Conservation (phyloP, 1,284 basidiomycete genomes). For the Athelia psychrophila region DNA sequence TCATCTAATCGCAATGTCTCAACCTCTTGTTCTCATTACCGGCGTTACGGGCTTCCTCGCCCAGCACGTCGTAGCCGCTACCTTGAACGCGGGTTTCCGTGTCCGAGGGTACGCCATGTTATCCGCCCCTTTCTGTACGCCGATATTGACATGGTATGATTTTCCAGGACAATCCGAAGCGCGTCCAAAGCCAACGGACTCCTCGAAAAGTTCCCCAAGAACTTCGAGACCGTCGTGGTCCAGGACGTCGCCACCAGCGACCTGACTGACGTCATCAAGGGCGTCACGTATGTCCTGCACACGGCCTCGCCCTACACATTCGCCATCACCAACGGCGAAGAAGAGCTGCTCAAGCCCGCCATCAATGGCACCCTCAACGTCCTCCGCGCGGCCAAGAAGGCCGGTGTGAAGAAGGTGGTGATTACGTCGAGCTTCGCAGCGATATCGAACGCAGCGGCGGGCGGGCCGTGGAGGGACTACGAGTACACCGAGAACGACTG, state of each 20-base stretch:
- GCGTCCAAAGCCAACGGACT: not conserved
- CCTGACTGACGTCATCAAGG: not conserved
- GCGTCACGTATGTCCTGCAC: not conserved
- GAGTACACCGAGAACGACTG: not conserved
- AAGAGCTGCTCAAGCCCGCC: not conserved
- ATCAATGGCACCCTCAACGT: slow-evolving; percentile 1
- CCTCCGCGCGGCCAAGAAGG: not conserved
- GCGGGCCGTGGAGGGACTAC: not conserved
- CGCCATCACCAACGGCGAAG: not conserved
- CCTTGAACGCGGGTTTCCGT: slow-evolving; percentile 2
- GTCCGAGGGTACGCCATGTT: slow-evolving; percentile 2
- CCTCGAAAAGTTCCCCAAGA: not conserved
- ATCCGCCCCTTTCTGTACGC: not conserved
- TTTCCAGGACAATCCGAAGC: not conserved
- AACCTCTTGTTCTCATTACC: slow-evolving; percentile 1
- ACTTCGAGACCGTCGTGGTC: not conserved
- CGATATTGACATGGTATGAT: not conserved
- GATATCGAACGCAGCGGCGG: not conserved
- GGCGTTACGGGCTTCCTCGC: slow-evolving; percentile 3
- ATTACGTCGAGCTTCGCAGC: not conserved
- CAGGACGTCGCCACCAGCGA: not conserved
- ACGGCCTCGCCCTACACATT: not conserved
- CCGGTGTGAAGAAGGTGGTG: not conserved
- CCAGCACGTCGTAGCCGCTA: not conserved
- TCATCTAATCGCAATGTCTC: not conserved